Evolutionary conservation across 768 basidiomycete genomes (phyloP), one percentile per base, ranked within the genome.

Genomic region (Naganishia antarctica): DNA sequence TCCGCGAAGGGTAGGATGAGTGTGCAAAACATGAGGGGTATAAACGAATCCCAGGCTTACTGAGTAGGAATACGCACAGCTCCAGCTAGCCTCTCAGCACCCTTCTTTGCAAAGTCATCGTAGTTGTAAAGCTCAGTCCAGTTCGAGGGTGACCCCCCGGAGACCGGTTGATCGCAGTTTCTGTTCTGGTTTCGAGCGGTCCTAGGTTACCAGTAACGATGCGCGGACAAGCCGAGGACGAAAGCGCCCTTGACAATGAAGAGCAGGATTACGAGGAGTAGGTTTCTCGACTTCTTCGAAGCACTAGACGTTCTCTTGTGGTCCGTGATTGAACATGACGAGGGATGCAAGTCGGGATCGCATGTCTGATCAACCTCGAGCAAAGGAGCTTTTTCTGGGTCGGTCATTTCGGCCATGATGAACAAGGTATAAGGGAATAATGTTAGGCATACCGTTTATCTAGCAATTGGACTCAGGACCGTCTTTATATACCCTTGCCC

Each of bases 21-120:
- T 37, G 37, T 13, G 8, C 31, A 58, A 31, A 23, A 4, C 53
- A 26, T 23, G 15, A 6, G 53, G 32, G 7, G 34, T 37, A 7
- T 12, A 28, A 18, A 40, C 8, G 31, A 47, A 28, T 6, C 7
- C 8, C 13, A n/a, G 29, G 40, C 64, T 34, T 31, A 64, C 59
- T 65, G 64, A 18, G 64, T 65, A 18, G 64, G 58, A 26, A 65
- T 65, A 25, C 44, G 25, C 15, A 65, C 47, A 12, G 59, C 59
- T n/a, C 47, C 64, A 16, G 51, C 28, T 6, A 65, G 47, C 45
- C 64, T 45, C 18, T 60, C n/a, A 12, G 64, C 58, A 29, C 64
- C 60, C 26, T 60, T 46, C 13, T 12, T 48, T 5, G 21, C 23
- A 31, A 65, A 60, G 13, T 34, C 59, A 8, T 32, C n/a, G 15